Evolutionary conservation across 768 basidiomycete genomes (phyloP).

Genomic region (Boletus tylopilopsis): DNA sequence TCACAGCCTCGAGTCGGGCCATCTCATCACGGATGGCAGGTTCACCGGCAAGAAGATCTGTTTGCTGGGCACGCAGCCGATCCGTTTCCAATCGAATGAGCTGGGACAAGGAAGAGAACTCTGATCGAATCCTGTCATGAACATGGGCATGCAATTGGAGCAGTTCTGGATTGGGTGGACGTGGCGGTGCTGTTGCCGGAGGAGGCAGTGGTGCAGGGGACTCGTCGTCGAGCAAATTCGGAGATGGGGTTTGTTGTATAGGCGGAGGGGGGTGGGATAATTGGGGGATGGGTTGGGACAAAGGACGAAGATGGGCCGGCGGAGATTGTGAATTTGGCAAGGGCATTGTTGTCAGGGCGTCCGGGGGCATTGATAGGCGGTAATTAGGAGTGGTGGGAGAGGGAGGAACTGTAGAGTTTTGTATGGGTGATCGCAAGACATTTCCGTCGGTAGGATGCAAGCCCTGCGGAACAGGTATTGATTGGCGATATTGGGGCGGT

Average conservation of each 20-base stretch:
- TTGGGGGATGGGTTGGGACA: conserved; percentile 25
- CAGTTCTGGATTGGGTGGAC: conserved; percentile 88
- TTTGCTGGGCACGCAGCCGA: conserved; percentile 73
- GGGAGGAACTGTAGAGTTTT: conserved; percentile 17
- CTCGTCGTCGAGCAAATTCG: conserved; percentile 69
- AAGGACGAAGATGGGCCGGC: conserved; percentile 15
- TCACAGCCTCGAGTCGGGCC: conserved; percentile 88
- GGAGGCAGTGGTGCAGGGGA: conserved; percentile 26
- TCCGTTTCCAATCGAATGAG: conserved; percentile 64
- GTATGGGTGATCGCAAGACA: conserved; percentile 16
- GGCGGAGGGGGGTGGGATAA: conserved; percentile 22
- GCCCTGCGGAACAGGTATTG: conserved; percentile 14
- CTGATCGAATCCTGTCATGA: conserved; percentile 67
- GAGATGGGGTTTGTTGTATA: conserved; percentile 24
- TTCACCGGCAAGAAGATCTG: conserved; percentile 83
- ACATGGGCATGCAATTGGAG: conserved; percentile 75
- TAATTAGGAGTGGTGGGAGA: conserved; percentile 26
- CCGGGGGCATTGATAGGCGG: conserved; percentile 26
- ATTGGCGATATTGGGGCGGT: conserved; percentile 29
- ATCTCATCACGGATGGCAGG: conserved; percentile 97
- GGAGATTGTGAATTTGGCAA: conserved; percentile 28
- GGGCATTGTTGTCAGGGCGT: conserved; percentile 24
- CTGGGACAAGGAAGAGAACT: conserved; percentile 67
- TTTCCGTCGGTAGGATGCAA: conserved; percentile 18
- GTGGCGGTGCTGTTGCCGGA: conserved; percentile 53